These are phyloP conservation scores for Hamigera avellanea DNA, from an alignment of 495 filamentous ascomycete species.

Conservation along the genomic window DNA sequence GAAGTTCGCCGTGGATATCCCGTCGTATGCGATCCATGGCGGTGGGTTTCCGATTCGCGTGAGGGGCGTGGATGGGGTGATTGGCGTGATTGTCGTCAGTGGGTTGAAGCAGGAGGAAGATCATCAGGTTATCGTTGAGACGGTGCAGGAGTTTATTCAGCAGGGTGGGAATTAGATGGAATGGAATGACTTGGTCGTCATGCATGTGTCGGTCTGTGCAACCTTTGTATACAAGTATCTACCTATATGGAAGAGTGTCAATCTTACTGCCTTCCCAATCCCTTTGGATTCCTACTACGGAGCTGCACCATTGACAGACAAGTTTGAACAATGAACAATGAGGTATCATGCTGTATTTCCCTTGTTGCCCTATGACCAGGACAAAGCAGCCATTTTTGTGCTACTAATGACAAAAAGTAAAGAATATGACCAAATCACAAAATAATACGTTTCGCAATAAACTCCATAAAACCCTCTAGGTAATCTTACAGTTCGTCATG, in stretches of 20 bases:
- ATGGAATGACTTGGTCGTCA: too few relatives aligned
- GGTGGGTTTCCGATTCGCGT: constrained; percentile 63
- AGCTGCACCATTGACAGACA: too few relatives aligned
- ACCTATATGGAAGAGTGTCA: too few relatives aligned
- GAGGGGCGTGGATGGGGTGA: constrained; percentile 55
- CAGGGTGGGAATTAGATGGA: constrained; percentile 5
- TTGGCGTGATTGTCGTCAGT: constrained; percentile 63
- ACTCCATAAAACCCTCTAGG: constrained; percentile 35
- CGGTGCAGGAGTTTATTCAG: constrained; percentile 37
- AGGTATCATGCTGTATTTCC: constrained; percentile 24
- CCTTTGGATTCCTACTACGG: too few relatives aligned
- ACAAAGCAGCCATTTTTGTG: background rate
- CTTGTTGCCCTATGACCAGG: too few relatives aligned
- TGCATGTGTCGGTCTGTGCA: too few relatives aligned
- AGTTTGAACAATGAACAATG: too few relatives aligned
- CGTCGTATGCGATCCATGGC: constrained; percentile 61
- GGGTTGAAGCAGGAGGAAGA: constrained; percentile 69
- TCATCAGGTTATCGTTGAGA: constrained; percentile 61
- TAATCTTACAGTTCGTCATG: constrained; percentile 86
- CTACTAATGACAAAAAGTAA: constrained; percentile 9
- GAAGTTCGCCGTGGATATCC: constrained; percentile 37
- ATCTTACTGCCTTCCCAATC: too few relatives aligned
- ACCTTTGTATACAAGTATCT: too few relatives aligned
- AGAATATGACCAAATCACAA: too few relatives aligned
- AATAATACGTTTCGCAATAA: constrained; percentile 12